phyloP scores from a whole-genome alignment of 495 filamentous ascomycete species.

The Penicillium fimorum region DNA sequence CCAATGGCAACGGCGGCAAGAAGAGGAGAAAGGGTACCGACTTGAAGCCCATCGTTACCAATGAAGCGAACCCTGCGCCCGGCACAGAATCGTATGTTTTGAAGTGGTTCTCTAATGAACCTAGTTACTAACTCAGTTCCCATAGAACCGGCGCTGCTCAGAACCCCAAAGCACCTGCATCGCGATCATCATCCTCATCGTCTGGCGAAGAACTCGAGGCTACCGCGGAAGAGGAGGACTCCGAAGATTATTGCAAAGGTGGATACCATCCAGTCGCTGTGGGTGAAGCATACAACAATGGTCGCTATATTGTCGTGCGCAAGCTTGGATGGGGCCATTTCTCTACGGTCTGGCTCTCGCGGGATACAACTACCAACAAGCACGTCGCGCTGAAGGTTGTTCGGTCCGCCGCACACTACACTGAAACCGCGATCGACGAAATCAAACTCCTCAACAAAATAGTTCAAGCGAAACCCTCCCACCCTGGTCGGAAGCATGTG shows the following conservation, averaged over 20 bases:
- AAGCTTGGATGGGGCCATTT: slow-evolving; percentile 99
- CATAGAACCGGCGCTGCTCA: slow-evolving; percentile 36
- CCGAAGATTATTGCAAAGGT: slow-evolving; percentile 98
- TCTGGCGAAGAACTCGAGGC: slow-evolving; percentile 86
- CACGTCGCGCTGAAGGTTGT: slow-evolving; percentile 98
- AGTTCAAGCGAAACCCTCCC: slow-evolving; percentile 87
- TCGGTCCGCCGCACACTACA: slow-evolving; percentile 95
- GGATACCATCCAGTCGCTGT: slow-evolving; percentile 94
- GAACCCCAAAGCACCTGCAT: slow-evolving; percentile 44
- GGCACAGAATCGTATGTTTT: slow-evolving; percentile 54
- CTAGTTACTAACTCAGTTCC: slow-evolving; percentile 13
- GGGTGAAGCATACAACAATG: slow-evolving; percentile 96
- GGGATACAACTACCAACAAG: slow-evolving; percentile 85
- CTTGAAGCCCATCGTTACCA: slow-evolving; percentile 87
- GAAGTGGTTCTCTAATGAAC: slow-evolving; percentile 2
- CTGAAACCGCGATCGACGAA: slow-evolving; percentile 97
- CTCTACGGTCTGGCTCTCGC: slow-evolving; percentile 96
- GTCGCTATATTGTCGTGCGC: slow-evolving; percentile 91
- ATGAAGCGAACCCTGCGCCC: slow-evolving; percentile 54
- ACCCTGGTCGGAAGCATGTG: slow-evolving; percentile 91
- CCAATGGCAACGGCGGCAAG: slow-evolving; percentile 68
- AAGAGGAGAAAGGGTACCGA: slow-evolving; percentile 85
- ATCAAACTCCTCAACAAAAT: slow-evolving; percentile 98
- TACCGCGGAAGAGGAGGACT: slow-evolving; percentile 97
- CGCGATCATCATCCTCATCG: slow-evolving; percentile 77